A percentile compares a stretch with the other conserved stretches of the same genome.
Evolutionary conservation across 495 filamentous ascomycete species (phyloP).

Genomic region (Penicillium parvum): DNA sequence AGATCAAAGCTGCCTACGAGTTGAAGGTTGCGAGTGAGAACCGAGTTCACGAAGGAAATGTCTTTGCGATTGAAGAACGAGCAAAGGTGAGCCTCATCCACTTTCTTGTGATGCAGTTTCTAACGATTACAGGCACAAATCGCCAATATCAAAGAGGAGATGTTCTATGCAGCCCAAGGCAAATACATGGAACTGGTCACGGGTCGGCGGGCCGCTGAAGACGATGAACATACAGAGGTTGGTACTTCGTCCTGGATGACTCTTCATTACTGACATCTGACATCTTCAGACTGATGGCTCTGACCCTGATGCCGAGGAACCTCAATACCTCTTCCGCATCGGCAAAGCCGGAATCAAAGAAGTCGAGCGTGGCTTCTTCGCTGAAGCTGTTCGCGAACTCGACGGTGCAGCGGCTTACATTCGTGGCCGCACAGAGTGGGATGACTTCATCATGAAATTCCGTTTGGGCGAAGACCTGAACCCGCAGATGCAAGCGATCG

Average conservation of each 20-base stretch:
- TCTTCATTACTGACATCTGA: conserved; percentile 2
- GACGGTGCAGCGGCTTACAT: conserved; percentile 32
- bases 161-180: conserved; percentile 34
- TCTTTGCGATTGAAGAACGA: conserved; percentile 24
- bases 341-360: conserved; percentile 23
- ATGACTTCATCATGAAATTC: conserved; percentile 40
- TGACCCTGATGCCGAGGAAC: conserved; percentile 32
- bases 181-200: conserved; percentile 40
- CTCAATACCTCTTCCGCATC: conserved; percentile 21
- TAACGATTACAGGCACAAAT: conserved; percentile 20
- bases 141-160: conserved; percentile 34
- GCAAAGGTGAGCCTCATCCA: conserved; percentile 23
- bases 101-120: conserved; percentile 2
- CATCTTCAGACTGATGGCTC: conserved; percentile 37
- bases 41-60: conserved; percentile 24
- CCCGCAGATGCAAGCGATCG: conserved; percentile 39
- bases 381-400: conserved; percentile 31
- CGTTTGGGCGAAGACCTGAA: conserved; percentile 36
- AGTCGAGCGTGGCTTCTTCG: conserved; percentile 36
- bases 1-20: conserved; percentile 26
- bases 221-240: conserved; percentile 48
- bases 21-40: conserved; percentile 26
- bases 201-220: conserved; percentile 39
- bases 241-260: not conserved
- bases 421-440: conserved; percentile 33